These are phyloP conservation scores for Yamadazyma nakazawae DNA, from an alignment of 805 yeast species.

Conservation along the genomic window DNA sequence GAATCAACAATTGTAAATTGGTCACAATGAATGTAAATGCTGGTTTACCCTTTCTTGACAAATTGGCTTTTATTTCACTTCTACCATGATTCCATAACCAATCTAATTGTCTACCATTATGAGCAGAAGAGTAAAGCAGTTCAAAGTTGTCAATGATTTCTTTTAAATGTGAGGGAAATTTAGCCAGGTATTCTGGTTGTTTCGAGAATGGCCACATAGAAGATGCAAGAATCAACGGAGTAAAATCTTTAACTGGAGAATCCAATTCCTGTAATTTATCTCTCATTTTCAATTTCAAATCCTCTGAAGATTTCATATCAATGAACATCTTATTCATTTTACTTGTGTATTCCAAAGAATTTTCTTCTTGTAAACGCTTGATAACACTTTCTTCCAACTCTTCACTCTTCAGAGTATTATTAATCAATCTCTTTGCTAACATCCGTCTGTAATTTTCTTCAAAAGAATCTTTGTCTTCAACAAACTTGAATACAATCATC, in stretches of 20 bases:
- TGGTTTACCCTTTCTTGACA: constrained; percentile 75
- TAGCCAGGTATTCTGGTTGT: constrained; percentile 37
- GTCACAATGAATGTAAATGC: constrained; percentile 81
- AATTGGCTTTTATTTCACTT: constrained; percentile 85
- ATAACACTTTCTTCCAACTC: constrained; percentile 83
- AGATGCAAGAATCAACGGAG: constrained; percentile 78
- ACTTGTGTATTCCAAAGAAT: constrained; percentile 88
- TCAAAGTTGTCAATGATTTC: constrained; percentile 66
- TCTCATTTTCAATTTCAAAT: constrained; percentile 58
- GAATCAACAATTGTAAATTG: constrained; percentile 80
- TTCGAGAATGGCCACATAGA: constrained; percentile 81
- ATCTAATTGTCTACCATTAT: constrained; percentile 81
- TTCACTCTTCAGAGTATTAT: constrained; percentile 80
- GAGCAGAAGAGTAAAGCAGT: constrained; percentile 66
- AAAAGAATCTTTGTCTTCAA: constrained; percentile 93
- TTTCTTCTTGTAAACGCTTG: constrained; percentile 81
- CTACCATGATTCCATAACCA: constrained; percentile 97
- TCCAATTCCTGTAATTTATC: constrained; percentile 32
- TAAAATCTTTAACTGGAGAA: constrained; percentile 46
- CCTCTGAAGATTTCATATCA: constrained; percentile 83
- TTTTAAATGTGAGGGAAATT: constrained; percentile 65
- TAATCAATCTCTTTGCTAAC: constrained; percentile 84
- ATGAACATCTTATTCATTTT: constrained; percentile 95
- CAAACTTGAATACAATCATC: constrained; percentile 80
- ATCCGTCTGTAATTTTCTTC: constrained; percentile 89